Percentiles rank a stretch among this genome's conserved stretches.
Conservation (phyloP, 352 stramenopile species). For the Blastocystis sp. region DNA sequence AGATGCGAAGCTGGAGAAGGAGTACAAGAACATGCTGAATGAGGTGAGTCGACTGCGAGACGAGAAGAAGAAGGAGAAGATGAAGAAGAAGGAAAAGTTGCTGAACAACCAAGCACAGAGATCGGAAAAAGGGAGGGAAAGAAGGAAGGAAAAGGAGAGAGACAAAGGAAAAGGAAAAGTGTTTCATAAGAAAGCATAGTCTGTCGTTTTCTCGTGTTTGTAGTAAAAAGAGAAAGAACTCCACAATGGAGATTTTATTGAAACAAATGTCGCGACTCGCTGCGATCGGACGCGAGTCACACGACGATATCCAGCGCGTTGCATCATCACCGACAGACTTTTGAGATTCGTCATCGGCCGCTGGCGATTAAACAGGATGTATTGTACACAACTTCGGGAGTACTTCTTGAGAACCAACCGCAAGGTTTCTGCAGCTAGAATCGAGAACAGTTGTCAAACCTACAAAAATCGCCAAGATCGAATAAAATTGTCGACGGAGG, state of each 20-base stretch:
- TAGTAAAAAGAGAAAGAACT: neutral
- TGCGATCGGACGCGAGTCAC: neutral
- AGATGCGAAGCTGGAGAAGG: neutral
- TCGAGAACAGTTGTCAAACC: neutral
- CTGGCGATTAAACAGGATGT: slow-evolving; percentile 4
- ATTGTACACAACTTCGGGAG: neutral
- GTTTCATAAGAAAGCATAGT: neutral
- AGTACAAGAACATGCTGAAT: neutral
- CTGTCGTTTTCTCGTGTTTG: neutral
- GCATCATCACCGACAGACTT: slow-evolving; percentile 50
- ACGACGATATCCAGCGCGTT: slow-evolving; percentile 10
- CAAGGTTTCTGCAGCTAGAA: neutral
- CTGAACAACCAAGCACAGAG: neutral
- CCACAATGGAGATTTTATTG: slow-evolving; percentile 2
- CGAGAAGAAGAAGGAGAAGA: slow-evolving; percentile 58
- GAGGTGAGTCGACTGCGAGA: slow-evolving; percentile 6
- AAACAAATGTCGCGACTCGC: slow-evolving; percentile 8
- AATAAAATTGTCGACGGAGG: slow-evolving; percentile 20
- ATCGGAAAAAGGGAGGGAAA: neutral
- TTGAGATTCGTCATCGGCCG: slow-evolving; percentile 13
- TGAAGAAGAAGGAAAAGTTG: slow-evolving; percentile 31
- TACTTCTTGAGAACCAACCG: slow-evolving; percentile 9
- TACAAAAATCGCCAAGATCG: slow-evolving; percentile 30
- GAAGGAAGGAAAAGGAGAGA: neutral
- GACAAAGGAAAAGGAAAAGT: neutral